Evolutionary conservation across 345 rosid genomes (phyloP).

Genomic region (Melastoma malabathricum): DNA sequence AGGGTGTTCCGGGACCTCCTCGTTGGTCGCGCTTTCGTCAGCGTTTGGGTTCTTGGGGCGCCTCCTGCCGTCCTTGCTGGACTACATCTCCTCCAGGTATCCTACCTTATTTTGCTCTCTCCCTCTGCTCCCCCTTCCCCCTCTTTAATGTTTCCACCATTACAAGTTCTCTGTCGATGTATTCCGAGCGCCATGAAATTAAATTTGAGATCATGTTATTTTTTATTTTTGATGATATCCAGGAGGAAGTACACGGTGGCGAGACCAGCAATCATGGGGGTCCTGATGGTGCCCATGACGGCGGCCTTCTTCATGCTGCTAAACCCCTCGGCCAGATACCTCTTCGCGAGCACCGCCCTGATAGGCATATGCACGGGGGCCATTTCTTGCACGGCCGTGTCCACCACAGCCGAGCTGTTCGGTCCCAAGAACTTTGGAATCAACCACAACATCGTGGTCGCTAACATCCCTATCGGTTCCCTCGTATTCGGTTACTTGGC

Average conservation of each 20-base stretch:
- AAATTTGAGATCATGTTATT: background rate
- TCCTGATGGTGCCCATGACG: conserved; percentile 45
- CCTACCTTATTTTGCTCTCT: background rate
- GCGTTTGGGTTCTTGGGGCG: conserved; percentile 91
- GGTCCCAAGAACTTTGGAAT: conserved; percentile 59
- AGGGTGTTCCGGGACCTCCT: conserved; percentile 25
- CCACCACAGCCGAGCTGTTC: conserved; percentile 63
- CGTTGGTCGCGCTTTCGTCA: conserved; percentile 67
- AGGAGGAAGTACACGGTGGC: conserved; percentile 38
- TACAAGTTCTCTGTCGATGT: too few species aligned
- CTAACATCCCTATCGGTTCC: conserved; percentile 76
- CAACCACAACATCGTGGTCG: conserved; percentile 76
- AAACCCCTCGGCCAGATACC: conserved; percentile 16
- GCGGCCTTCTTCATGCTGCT: conserved; percentile 54
- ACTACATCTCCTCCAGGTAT: conserved; percentile 58
- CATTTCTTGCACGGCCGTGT: conserved; percentile 56
- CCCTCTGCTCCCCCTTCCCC: background rate
- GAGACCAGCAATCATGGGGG: conserved; percentile 42
- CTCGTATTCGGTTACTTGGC: conserved; percentile 60
- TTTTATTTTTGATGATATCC: conserved; percentile 1
- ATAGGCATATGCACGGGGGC: conserved; percentile 68
- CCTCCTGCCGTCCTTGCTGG: conserved; percentile 62
- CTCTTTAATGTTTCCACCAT: too few species aligned
- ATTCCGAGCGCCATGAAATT: background rate
- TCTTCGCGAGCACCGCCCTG: conserved; percentile 51